Evolutionary conservation across 2,329 filamentous ascomycete species (phyloP).

Genomic region (Podosphaera xanthii): DNA sequence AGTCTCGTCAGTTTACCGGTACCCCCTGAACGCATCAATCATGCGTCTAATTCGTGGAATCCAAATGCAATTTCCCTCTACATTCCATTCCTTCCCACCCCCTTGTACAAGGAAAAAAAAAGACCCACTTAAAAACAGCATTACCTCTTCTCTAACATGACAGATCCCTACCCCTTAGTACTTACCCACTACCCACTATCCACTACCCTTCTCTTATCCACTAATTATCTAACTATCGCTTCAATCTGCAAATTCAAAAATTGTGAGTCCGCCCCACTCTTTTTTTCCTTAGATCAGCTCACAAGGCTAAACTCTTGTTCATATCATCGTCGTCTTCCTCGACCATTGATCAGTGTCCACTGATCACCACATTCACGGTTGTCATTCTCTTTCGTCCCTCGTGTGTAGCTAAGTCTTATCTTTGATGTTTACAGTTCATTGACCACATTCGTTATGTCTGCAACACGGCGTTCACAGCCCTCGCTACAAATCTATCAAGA

Average conservation of each 20-base stretch:
- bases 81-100: neutral
- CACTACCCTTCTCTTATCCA: too few species aligned
- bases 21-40: neutral
- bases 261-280: neutral
- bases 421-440: neutral
- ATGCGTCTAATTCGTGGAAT: neutral
- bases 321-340: slow-evolving; percentile 7
- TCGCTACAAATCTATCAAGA: slow-evolving; percentile 37
- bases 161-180: neutral
- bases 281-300: neutral
- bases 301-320: neutral
- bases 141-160: neutral
- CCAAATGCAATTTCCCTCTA: neutral
- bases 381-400: neutral
- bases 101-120: neutral
- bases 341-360: too few species aligned
- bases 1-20: too few species aligned
- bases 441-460: slow-evolving; percentile 20
- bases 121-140: neutral
- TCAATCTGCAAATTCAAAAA: neutral
- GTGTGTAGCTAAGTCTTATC: neutral
- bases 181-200: too few species aligned
- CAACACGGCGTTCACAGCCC: slow-evolving; percentile 28
- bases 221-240: too few species aligned
- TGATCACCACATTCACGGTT: neutral